Conservation (phyloP, 2,329 filamentous ascomycete genomes). For the Cordyceps farinosa region DNA sequence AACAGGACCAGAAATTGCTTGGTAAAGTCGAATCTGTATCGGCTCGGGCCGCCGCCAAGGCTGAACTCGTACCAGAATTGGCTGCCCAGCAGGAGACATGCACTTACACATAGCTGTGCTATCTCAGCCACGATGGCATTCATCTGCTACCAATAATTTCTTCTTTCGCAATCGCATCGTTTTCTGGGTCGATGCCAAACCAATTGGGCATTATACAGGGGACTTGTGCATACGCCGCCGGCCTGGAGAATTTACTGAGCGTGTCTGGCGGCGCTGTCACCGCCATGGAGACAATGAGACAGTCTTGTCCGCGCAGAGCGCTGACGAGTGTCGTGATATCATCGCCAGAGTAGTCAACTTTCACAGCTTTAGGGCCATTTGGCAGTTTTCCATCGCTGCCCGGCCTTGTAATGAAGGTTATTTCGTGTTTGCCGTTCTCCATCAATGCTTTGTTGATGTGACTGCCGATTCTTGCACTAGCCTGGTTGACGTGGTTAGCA, state of each 20-base stretch:
- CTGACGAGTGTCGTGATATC: conserved; percentile 37
- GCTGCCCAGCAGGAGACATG: conserved; percentile 48
- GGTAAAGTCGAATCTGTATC: conserved; percentile 48
- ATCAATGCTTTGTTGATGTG: conserved; percentile 40
- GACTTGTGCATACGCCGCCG: conserved; percentile 53
- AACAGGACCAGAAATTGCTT: conserved; percentile 42
- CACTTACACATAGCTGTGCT: conserved; percentile 36
- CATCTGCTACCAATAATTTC: conserved; percentile 36
- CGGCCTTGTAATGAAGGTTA: conserved; percentile 49
- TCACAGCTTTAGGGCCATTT: conserved; percentile 37
- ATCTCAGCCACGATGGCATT: conserved; percentile 36
- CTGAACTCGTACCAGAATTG: conserved; percentile 54
- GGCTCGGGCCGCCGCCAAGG: conserved; percentile 33
- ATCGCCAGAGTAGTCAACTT: conserved; percentile 44
- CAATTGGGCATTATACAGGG: conserved; percentile 54
- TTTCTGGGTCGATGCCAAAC: conserved; percentile 45
- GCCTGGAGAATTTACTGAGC: conserved; percentile 48
- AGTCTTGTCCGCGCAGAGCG: conserved; percentile 53
- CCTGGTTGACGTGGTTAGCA: conserved; percentile 29
- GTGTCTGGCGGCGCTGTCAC: conserved; percentile 40
- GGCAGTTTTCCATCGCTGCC: conserved; percentile 42
- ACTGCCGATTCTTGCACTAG: conserved; percentile 39
- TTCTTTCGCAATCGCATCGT: background rate
- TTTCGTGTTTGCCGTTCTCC: conserved; percentile 44
- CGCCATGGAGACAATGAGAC: conserved; percentile 53